phyloP scores from a whole-genome alignment of 768 basidiomycete genomes.

The Boletus vermiculosoides region DNA sequence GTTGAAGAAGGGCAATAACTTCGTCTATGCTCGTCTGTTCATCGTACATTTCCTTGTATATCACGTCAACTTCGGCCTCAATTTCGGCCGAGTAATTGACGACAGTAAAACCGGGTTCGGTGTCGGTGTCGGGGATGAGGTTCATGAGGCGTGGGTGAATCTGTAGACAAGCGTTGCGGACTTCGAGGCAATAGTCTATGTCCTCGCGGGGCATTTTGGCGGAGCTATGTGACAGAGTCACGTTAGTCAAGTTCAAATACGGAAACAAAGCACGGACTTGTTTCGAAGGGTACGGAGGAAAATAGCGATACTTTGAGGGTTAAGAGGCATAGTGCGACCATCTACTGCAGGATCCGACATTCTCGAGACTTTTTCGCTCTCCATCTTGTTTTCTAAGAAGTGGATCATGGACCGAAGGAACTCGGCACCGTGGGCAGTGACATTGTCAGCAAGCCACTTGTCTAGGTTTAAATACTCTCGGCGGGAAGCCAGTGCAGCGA shows the following conservation, averaged over 20 bases:
- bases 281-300: constrained; percentile 88
- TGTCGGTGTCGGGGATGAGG: constrained; percentile 79
- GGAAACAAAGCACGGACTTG: constrained; percentile 49
- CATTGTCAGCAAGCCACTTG: constrained; percentile 93
- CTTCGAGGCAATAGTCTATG: constrained; percentile 83
- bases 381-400: constrained; percentile 92
- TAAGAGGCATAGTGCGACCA: constrained; percentile 82
- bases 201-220: constrained; percentile 74
- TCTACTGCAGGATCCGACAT: constrained; percentile 78
- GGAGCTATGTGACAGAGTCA: constrained; percentile 45
- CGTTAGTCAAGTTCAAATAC: constrained; percentile 3
- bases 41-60: constrained; percentile 98
- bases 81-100: constrained; percentile 86
- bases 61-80: constrained; percentile 88
- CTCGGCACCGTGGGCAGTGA: constrained; percentile 74
- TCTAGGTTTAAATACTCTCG: constrained; percentile 94
- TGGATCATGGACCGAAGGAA: constrained; percentile 85
- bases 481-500: constrained; percentile 90
- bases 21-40: constrained; percentile 93
- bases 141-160: constrained; percentile 97
- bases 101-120: constrained; percentile 89
- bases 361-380: constrained; percentile 75
- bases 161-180: constrained; percentile 90
- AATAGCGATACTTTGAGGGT: constrained; percentile 84
- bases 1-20: constrained; percentile 84